Base-by-base conservation (phyloP, 2,329 filamentous ascomycete species). In the Sporothrix sp. region DNA sequence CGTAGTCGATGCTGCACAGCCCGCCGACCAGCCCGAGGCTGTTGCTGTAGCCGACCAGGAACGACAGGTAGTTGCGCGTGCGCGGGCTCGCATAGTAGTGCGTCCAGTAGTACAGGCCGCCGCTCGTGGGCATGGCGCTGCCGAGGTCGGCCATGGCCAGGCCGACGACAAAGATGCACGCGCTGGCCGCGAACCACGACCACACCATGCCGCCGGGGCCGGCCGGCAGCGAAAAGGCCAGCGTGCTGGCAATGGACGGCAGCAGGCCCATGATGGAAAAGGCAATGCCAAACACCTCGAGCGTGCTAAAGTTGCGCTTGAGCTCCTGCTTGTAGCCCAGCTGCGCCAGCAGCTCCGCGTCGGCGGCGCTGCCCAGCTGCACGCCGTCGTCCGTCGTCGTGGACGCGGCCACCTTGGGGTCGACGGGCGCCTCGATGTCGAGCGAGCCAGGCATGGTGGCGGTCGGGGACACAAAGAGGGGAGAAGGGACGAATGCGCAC, bases 151-250 rank as follows among this genome's bases (percentile, higher is more conserved):
- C 71, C 71, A 82, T 79, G 20, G 78, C 76, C 38, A 81, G 65
- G 3, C 76, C 76, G 47, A 82, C 76, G 28, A 78, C 61, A 54
- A 81, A 76, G 54, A 81, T 79, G 56, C 77, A 75, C 21, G 65
- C 67, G 50, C 72, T 75, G 10, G 77, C 76, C n/a, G 73, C 61
- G 53, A 81, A 74, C 78, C 77, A 81, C 2, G 74, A 73, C 76
- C 78, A 81, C 49, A 81, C 75, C 71, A 81, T 77, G 4, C 78
- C 78, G 3, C 71, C 76, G 1, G 77, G 77, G 0, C 78, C 78
- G 6, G 76, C 73, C 2, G 78, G 76, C 36, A 82, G 67, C 4
- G 75, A 79, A 57, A 80, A 81, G 0, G 75, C 60, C 11, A 81
- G 63, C 0, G 78, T 81, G 27, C 74, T 75, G 6, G 78, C 76